phyloP scores from a whole-genome alignment of 1,284 basidiomycete species.

The Psilocybe mexicana region DNA sequence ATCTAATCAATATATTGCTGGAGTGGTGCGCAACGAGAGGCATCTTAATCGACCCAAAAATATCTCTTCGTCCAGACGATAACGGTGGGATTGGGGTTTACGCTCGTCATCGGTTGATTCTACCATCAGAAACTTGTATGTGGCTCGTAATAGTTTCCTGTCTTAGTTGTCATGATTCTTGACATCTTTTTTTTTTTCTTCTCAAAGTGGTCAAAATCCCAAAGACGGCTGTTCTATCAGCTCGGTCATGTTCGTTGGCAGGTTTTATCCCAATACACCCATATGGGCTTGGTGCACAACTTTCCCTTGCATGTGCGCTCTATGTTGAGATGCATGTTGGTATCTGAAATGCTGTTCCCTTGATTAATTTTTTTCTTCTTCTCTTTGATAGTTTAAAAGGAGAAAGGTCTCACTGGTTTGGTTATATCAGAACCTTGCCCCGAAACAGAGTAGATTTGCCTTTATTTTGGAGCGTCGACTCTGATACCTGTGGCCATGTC shows the following conservation, averaged over 20 bases:
- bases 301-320: conserved; percentile 62
- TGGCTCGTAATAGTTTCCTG: conserved; percentile 2
- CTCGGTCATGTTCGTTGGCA: conserved; percentile 51
- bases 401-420: conserved; percentile 59
- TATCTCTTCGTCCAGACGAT: conserved; percentile 37
- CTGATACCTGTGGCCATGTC: conserved; percentile 36
- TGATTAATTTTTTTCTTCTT: conserved; percentile 1
- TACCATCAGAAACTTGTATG: conserved; percentile 41
- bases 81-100: conserved; percentile 40
- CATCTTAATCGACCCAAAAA: conserved; percentile 45
- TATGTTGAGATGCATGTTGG: conserved; percentile 63
- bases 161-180: not conserved
- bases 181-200: conserved; percentile 4
- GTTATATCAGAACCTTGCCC: conserved; percentile 70
- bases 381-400: conserved; percentile 33
- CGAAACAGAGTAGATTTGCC: conserved; percentile 53
- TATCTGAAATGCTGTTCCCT: conserved; percentile 15
- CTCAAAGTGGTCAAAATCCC: conserved; percentile 67
- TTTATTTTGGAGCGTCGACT: conserved; percentile 53
- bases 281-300: conserved; percentile 57
- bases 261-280: conserved; percentile 42
- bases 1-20: conserved; percentile 31
- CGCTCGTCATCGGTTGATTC: conserved; percentile 38
- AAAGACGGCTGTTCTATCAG: conserved; percentile 63
- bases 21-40: conserved; percentile 48